Base-by-base conservation (phyloP, 2,329 filamentous ascomycete species). In the Achaetomium macrosporum region DNA sequence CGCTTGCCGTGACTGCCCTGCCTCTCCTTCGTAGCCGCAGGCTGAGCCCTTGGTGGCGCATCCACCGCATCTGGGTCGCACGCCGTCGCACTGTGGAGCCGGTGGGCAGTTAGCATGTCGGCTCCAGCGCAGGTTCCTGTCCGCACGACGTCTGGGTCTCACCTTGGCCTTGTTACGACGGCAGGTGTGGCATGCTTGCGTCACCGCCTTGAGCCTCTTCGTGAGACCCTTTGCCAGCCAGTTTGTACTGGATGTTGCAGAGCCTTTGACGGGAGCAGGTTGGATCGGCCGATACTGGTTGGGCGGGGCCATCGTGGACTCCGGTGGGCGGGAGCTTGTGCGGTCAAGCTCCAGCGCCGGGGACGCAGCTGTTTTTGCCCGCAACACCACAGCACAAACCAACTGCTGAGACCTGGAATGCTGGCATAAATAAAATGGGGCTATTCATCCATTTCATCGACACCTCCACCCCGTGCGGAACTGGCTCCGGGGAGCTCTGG, bases 1-100 rank as follows among this genome's bases (percentile, higher is more conserved):
- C 2, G 59, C 64, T 41, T 65, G 63, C 11, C 64, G 61, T 8
- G 65, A 67, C 54, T 67, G 63, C 33, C 65, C 64, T 5, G 56
- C 63, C 40, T 65, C 63, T 37, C 64, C 66, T 12, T 65, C 64
- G 49, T 68, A 69, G n/a, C 61, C 57, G 42, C 67, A 69, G 2
- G 58, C 47, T 17, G 61, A 57, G 13, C 55, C 56, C 40, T 64
- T 64, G 42, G 60, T 53, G 12, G 58, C 51, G 58, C 67, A 69
- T 30, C 57, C 60, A 6, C 59, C 55, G 46, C 67, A 69, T 53
- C 61, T 58, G 0, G 67, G 67, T 1, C 66, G 64, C 15, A 42
- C 59, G 9, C 66, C 66, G 53, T 68, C 66, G 42, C 67, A 69
- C 67, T 68, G 25, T 12, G 33, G 11, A 15, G 33, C 33, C 5